Evolutionary conservation across 768 basidiomycete species (phyloP), one percentile per base, ranked within the genome.

Genomic region (Leccinum uliginosum): DNA sequence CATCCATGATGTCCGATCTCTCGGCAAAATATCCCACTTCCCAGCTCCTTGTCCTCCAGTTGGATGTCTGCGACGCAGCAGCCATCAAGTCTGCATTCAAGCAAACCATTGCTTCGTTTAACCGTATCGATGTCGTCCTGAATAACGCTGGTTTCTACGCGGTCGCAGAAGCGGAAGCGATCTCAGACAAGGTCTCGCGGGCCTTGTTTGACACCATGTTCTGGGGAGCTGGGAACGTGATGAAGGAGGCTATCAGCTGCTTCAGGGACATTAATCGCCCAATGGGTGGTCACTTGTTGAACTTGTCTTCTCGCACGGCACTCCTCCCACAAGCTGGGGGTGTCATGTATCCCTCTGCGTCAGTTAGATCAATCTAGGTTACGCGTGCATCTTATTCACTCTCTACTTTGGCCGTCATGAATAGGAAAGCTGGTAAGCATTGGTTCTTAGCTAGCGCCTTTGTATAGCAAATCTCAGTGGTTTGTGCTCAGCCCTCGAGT

Each of bases 141-240:
- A 79, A 75, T 54, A 82, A 81, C 51, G 78, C 79, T 51, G 69
- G 62, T 49, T 71, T 65, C 55, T 67, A 51, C 2, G 62, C 71
- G 3, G 53, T 73, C 19, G 70, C 62, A 3, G 78, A 95, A 88
- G 73, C 93, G 87, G 30, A 96, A 75, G 15, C 87, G 85, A 66
- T 93, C 85, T 2, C 93, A 90, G 56, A 95, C 87, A 53, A 91
- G 80, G 54, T 91, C 73, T 44, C 91, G 79, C n/a, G 93, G 91
- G 62, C 59, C 27, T 55, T 73, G 64, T 78, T 80, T 55, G 78
- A 78, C 43, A 66, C 68, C 56, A 59, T 71, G 51, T 67, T 68
- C 52, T 73, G 71, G 73, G 70, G 72, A 29, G 68, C 70, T 6
- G 58, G 56, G n/a, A 64, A 61, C 32, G 70, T 74, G 9, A 71